phyloP scores from a whole-genome alignment of 116 monocot species.

The Papilionanthe hybrid region DNA sequence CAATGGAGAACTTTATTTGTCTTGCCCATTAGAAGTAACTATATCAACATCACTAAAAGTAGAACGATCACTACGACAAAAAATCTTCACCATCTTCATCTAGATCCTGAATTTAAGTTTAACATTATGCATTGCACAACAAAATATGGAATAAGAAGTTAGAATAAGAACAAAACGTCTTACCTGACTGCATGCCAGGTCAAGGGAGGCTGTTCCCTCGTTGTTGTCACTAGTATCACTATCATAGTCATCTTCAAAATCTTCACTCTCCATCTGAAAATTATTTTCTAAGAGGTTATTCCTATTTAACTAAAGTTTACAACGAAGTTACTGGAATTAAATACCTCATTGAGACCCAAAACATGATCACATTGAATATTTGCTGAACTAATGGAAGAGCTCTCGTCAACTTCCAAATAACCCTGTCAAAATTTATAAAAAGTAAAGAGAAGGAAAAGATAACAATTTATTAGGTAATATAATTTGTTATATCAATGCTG shows the following conservation, averaged over 20 bases:
- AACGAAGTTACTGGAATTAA: background rate
- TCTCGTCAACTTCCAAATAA: slow-evolving; percentile 15
- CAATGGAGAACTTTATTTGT: slow-evolving; percentile 2
- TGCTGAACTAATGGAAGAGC: background rate
- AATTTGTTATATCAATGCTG: background rate
- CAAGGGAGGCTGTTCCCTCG: background rate
- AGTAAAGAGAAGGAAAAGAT: background rate
- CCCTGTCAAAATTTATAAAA: slow-evolving; percentile 16
- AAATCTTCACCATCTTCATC: background rate
- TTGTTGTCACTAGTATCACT: slow-evolving; percentile 12
- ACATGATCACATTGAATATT: slow-evolving; percentile 1
- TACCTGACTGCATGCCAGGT: slow-evolving; percentile 1
- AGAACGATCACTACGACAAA: background rate
- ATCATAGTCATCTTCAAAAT: slow-evolving; percentile 22
- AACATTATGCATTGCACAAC: background rate
- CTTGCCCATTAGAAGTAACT: background rate
- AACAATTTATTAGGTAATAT: background rate
- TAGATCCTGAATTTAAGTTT: background rate
- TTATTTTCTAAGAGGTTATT: background rate
- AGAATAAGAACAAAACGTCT: background rate
- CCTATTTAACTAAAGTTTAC: background rate
- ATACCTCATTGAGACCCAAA: slow-evolving; percentile 18
- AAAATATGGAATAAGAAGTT: background rate
- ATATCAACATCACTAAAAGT: background rate
- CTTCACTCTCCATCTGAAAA: slow-evolving; percentile 15